These are phyloP conservation scores for Lophium mytilinum DNA, from an alignment of 495 filamentous ascomycete species.

Conservation along the genomic window DNA sequence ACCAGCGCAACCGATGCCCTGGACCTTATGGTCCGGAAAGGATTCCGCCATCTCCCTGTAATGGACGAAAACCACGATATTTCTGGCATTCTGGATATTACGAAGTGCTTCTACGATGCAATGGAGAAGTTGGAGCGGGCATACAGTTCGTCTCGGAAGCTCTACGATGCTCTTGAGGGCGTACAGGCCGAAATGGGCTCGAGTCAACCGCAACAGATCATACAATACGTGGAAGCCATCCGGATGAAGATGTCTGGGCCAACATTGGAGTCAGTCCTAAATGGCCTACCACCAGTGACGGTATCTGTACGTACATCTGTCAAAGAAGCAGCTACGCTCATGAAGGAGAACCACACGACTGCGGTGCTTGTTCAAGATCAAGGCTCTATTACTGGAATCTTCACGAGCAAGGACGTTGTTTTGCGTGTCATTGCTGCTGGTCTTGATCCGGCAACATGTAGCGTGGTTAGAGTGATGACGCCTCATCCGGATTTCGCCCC, in stretches of 20 bases:
- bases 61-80: slow-evolving; percentile 99
- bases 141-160: slow-evolving; percentile 88
- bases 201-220: slow-evolving; percentile 95
- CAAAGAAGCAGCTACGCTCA: slow-evolving; percentile 84
- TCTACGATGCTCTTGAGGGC: slow-evolving; percentile 95
- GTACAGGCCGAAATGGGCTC: slow-evolving; percentile 97
- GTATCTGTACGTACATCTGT: slow-evolving; percentile 94
- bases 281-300: slow-evolving; percentile 83
- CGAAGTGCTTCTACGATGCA: slow-evolving; percentile 98
- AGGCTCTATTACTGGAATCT: slow-evolving; percentile 95
- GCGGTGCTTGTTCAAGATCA: slow-evolving; percentile 94
- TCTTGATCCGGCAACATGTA: slow-evolving; percentile 88
- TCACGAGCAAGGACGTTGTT: slow-evolving; percentile 98
- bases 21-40: slow-evolving; percentile 96
- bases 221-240: slow-evolving; percentile 95
- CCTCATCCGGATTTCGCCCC: slow-evolving; percentile 98
- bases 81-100: slow-evolving; percentile 96
- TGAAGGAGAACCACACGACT: slow-evolving; percentile 98
- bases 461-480: slow-evolving; percentile 97
- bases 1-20: slow-evolving; percentile 96
- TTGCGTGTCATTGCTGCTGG: slow-evolving; percentile 96
- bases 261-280: slow-evolving; percentile 88
- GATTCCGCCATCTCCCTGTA: slow-evolving; percentile 93
- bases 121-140: slow-evolving; percentile 99
- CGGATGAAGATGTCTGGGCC: slow-evolving; percentile 96